phyloP scores from a whole-genome alignment of 2,329 filamentous ascomycete genomes.

The Fusarium sp. region DNA sequence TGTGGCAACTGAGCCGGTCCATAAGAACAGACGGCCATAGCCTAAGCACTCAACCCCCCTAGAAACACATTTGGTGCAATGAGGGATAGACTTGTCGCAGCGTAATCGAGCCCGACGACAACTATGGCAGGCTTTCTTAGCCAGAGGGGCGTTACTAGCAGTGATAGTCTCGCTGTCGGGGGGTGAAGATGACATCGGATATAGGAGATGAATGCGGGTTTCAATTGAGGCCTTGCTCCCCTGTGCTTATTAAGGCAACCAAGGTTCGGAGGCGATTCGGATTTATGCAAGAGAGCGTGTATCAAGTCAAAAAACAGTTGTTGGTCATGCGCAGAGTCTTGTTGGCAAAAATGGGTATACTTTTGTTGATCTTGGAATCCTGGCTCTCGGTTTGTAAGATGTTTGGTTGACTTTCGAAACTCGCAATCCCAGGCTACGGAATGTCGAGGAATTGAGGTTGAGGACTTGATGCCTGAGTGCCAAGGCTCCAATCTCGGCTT shows the following conservation, averaged over 20 bases:
- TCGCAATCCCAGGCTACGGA: conserved; percentile 12
- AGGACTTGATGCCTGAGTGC: conserved; percentile 8
- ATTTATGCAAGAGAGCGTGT: not conserved
- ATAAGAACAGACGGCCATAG: conserved; percentile 65
- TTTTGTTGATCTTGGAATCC: conserved; percentile 28
- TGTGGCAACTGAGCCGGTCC: conserved; percentile 61
- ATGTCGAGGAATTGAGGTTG: conserved; percentile 20
- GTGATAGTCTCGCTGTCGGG: conserved; percentile 31
- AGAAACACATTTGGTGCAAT: conserved; percentile 62
- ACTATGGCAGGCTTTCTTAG: conserved; percentile 60
- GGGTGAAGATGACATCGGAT: conserved; percentile 38
- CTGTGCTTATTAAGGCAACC: conserved; percentile 36
- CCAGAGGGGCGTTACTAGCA: conserved; percentile 23
- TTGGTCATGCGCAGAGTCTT: conserved; percentile 5
- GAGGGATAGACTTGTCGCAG: conserved; percentile 63
- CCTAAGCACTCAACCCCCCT: conserved; percentile 64
- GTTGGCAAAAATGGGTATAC: conserved; percentile 20
- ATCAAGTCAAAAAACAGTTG: not conserved
- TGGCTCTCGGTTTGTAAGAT: conserved; percentile 38
- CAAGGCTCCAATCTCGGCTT: conserved; percentile 21
- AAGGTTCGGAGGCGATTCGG: conserved; percentile 1
- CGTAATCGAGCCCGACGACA: conserved; percentile 64
- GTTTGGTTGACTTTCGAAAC: conserved; percentile 35
- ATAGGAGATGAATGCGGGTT: conserved; percentile 16
- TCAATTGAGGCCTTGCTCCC: conserved; percentile 2